Conservation (phyloP, 768 basidiomycete genomes). For the Leccinum subtestaceum region DNA sequence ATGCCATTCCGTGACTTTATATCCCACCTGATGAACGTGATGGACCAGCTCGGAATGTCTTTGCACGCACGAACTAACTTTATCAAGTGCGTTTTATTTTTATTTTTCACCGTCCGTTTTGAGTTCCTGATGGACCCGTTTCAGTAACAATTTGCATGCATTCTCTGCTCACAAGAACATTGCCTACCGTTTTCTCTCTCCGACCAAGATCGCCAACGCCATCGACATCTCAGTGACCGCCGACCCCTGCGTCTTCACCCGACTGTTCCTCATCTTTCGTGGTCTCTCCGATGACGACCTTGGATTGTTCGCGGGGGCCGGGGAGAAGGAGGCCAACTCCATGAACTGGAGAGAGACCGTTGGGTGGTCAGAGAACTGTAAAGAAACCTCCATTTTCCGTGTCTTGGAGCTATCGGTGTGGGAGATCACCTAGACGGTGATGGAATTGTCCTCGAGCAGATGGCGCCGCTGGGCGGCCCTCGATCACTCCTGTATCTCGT, state of each 20-base stretch:
- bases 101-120: not conserved
- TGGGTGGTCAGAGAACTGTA: slow-evolving; percentile 78
- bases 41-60: slow-evolving; percentile 83
- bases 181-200: slow-evolving; percentile 85
- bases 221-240: slow-evolving; percentile 83
- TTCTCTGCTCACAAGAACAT: slow-evolving; percentile 82
- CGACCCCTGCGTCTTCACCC: slow-evolving; percentile 78
- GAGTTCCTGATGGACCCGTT: slow-evolving; percentile 1
- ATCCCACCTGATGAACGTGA: slow-evolving; percentile 75
- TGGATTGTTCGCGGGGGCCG: slow-evolving; percentile 67
- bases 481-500: not conserved
- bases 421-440: slow-evolving; percentile 51
- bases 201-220: slow-evolving; percentile 77
- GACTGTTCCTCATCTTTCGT: slow-evolving; percentile 83
- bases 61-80: slow-evolving; percentile 79
- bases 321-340: slow-evolving; percentile 82
- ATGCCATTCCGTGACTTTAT: slow-evolving; percentile 82
- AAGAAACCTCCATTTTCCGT: slow-evolving; percentile 70
- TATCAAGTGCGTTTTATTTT: slow-evolving; percentile 57
- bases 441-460: not conserved
- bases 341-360: slow-evolving; percentile 80
- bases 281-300: slow-evolving; percentile 80
- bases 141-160: slow-evolving; percentile 70
- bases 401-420: slow-evolving; percentile 77
- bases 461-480: slow-evolving; percentile 22